Conservation (phyloP, 345 rosid species). For the Lepidium africanum region DNA sequence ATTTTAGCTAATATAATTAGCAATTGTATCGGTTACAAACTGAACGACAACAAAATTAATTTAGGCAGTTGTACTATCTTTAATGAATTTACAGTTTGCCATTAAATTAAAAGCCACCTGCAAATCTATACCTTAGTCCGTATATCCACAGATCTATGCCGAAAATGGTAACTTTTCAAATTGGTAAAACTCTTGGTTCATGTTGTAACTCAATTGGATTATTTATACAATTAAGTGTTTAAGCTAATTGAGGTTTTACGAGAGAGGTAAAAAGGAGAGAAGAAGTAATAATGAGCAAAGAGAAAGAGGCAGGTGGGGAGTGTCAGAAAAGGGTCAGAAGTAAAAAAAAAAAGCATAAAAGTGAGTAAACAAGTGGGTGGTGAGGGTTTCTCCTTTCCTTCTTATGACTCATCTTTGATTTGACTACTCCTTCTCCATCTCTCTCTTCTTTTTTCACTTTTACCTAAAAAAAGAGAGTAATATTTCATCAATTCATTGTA, state of each 20-base stretch:
- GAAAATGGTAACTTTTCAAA: too few species aligned
- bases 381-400: conserved; percentile 26
- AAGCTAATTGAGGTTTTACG: neutral
- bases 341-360: conserved; percentile 19
- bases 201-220: neutral
- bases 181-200: neutral
- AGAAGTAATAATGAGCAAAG: conserved; percentile 23
- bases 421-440: conserved; percentile 26
- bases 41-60: too few species aligned
- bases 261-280: neutral
- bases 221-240: neutral
- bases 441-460: conserved; percentile 10
- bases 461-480: neutral
- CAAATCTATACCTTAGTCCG: too few species aligned
- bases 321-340: conserved; percentile 20
- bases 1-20: too few species aligned
- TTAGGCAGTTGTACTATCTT: too few species aligned
- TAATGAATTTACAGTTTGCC: too few species aligned
- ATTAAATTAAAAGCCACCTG: too few species aligned
- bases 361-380: conserved; percentile 30
- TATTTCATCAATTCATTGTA: neutral
- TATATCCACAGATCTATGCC: too few species aligned
- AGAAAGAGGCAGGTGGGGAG: conserved; percentile 25
- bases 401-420: conserved; percentile 19
- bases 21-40: too few species aligned